Conservation (phyloP, 805 yeast genomes). For the Candida arabinofermentans region DNA sequence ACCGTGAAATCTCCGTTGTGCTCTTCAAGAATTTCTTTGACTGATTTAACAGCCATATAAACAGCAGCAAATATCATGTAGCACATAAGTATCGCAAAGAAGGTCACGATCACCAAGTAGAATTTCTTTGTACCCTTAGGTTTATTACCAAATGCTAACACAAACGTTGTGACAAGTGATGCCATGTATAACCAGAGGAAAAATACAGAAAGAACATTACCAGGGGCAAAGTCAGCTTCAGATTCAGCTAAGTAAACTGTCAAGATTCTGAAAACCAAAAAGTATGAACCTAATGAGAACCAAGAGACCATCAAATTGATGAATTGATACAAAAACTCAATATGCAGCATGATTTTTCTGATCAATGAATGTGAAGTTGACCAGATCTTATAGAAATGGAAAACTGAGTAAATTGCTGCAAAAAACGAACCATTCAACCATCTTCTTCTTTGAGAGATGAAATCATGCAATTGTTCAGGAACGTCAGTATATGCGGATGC, state of each 20-base stretch:
- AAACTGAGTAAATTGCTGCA: slow-evolving; percentile 84
- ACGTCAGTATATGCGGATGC: slow-evolving; percentile 96
- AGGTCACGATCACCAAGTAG: slow-evolving; percentile 66
- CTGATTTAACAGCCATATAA: slow-evolving; percentile 64
- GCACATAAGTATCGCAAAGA: slow-evolving; percentile 85
- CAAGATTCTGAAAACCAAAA: slow-evolving; percentile 82
- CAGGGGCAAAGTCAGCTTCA: slow-evolving; percentile 63
- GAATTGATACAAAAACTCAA: slow-evolving; percentile 79
- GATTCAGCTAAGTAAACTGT: slow-evolving; percentile 70
- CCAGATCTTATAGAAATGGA: slow-evolving; percentile 77
- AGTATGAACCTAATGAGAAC: slow-evolving; percentile 90
- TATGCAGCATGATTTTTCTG: slow-evolving; percentile 66
- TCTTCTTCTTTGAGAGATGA: slow-evolving; percentile 87
- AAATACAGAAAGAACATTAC: slow-evolving; percentile 70
- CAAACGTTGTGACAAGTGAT: slow-evolving; percentile 79
- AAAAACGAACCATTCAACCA: slow-evolving; percentile 97
- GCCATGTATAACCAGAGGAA: slow-evolving; percentile 83
- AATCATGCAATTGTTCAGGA: slow-evolving; percentile 82
- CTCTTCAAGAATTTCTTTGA: slow-evolving; percentile 36
- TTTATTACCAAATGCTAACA: slow-evolving; percentile 87
- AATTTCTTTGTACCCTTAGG: slow-evolving; percentile 86
- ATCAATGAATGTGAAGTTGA: slow-evolving; percentile 63
- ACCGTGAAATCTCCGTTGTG: slow-evolving; percentile 38
- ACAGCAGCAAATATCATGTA: slow-evolving; percentile 88
- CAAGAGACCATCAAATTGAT: slow-evolving; percentile 77